These are phyloP conservation scores for Closterium sp. DNA, from an alignment of 139 green algal species.

Conservation along the genomic window DNA sequence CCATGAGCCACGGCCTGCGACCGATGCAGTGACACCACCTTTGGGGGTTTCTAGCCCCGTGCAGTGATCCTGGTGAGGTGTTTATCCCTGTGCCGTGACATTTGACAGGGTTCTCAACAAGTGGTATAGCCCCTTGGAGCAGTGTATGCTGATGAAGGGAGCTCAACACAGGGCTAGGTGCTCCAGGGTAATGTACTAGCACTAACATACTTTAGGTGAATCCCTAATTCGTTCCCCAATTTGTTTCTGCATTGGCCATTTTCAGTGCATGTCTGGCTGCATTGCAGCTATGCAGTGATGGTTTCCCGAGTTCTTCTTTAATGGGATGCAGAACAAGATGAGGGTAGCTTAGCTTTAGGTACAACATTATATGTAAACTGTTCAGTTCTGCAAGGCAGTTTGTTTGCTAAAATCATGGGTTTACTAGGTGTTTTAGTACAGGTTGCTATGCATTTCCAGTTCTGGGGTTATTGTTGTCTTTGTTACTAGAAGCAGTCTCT, in stretches of 20 bases:
- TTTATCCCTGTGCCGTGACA: neutral
- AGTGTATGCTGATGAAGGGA: neutral
- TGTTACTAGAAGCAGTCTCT: neutral
- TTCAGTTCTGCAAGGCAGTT: neutral
- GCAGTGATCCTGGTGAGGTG: neutral
- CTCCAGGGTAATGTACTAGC: neutral
- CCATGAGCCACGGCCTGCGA: slow-evolving; percentile 53
- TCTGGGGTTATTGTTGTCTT: neutral
- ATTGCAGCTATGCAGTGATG: neutral
- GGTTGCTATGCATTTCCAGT: neutral
- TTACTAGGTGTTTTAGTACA: too few species aligned
- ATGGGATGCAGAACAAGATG: too few species aligned
- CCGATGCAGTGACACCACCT: slow-evolving; percentile 8
- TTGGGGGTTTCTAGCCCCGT: neutral
- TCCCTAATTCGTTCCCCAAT: neutral
- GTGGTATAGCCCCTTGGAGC: neutral
- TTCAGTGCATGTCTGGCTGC: neutral
- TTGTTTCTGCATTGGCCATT: neutral
- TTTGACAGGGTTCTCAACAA: neutral
- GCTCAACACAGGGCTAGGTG: neutral
- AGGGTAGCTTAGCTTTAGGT: neutral
- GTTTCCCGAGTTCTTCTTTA: too few species aligned
- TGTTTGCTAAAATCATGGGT: too few species aligned
- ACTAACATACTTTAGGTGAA: neutral
- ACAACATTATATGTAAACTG: neutral